These are phyloP conservation scores for Lipomyces lipofer DNA, from an alignment of 805 yeast species.

Conservation along the genomic window DNA sequence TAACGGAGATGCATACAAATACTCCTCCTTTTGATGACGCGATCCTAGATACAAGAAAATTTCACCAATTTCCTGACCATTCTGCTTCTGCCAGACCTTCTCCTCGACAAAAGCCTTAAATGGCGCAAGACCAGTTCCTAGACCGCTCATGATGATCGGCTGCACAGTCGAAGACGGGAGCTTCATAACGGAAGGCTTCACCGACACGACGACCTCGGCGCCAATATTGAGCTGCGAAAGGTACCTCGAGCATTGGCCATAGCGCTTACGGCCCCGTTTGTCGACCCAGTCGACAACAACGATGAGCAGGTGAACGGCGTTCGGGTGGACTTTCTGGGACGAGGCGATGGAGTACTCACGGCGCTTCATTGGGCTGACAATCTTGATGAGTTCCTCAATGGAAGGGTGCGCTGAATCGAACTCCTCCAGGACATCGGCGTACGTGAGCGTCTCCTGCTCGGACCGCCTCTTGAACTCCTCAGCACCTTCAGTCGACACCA, in stretches of 20 bases:
- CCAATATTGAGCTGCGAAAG: constrained; percentile 78
- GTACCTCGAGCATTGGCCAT: constrained; percentile 92
- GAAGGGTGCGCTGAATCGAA: constrained; percentile 82
- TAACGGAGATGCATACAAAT: constrained; percentile 45
- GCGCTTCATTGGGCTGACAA: constrained; percentile 87
- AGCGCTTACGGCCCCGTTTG: constrained; percentile 78
- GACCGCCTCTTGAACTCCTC: constrained; percentile 78
- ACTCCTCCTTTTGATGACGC: constrained; percentile 93
- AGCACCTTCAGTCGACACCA: constrained; percentile 80
- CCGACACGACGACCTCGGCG: constrained; percentile 85
- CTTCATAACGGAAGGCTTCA: constrained; percentile 96
- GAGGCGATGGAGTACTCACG: constrained; percentile 98
- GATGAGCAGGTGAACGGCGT: constrained; percentile 84
- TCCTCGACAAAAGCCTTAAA: constrained; percentile 97
- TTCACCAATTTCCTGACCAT: constrained; percentile 87
- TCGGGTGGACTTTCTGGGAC: constrained; percentile 87
- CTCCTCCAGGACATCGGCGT: constrained; percentile 75
- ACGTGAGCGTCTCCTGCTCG: constrained; percentile 79
- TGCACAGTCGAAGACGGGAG: constrained; percentile 82
- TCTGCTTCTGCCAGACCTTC: constrained; percentile 87
- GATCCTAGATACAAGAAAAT: constrained; percentile 87
- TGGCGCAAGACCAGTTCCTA: constrained; percentile 97
- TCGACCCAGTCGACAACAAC: constrained; percentile 97
- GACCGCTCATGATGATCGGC: constrained; percentile 94
- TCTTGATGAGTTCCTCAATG: constrained; percentile 63